Evolutionary conservation across 2,329 filamentous ascomycete species (phyloP).

Genomic region (Phaeosphaeria sp.): DNA sequence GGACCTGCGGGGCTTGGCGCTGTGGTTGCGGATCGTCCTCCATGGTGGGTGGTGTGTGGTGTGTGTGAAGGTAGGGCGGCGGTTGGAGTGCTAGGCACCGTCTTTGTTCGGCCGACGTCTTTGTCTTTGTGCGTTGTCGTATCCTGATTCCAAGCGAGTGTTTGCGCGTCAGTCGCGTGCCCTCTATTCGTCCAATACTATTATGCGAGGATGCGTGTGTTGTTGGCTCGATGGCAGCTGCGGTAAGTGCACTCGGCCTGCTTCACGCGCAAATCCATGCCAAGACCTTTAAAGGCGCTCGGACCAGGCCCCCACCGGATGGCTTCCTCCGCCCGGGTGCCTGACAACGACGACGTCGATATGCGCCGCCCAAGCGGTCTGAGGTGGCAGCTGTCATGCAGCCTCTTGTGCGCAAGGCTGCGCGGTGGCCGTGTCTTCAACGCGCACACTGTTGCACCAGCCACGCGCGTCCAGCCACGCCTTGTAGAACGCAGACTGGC

Average conservation of each 20-base stretch:
- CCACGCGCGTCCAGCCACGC: not conserved
- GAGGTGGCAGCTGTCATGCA: not conserved
- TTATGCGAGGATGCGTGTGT: not conserved
- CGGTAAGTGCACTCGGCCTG: not conserved
- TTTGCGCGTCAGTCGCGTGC: not conserved
- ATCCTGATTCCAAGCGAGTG: not conserved
- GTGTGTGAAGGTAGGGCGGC: not conserved
- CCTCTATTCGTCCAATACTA: no score
- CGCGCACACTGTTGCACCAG: not conserved
- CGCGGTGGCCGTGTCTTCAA: not conserved
- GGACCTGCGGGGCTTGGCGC: slow-evolving; percentile 23
- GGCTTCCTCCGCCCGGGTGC: not conserved
- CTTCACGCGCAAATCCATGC: not conserved
- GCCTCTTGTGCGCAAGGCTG: not conserved
- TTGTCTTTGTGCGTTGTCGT: not conserved
- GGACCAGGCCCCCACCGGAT: slow-evolving; percentile 1
- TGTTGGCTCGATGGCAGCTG: not conserved
- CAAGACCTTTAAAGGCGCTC: slow-evolving; percentile 3
- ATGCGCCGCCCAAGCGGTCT: not conserved
- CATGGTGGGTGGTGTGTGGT: slow-evolving; percentile 31
- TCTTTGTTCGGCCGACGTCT: slow-evolving; percentile 4
- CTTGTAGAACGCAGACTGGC: no score
- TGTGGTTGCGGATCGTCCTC: slow-evolving; percentile 36
- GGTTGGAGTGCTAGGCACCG: not conserved
- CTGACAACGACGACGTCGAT: not conserved